These are phyloP conservation scores for Plasmodium gallinaceum DNA, from an alignment of 169 alveolate genomes.

Conservation along the genomic window DNA sequence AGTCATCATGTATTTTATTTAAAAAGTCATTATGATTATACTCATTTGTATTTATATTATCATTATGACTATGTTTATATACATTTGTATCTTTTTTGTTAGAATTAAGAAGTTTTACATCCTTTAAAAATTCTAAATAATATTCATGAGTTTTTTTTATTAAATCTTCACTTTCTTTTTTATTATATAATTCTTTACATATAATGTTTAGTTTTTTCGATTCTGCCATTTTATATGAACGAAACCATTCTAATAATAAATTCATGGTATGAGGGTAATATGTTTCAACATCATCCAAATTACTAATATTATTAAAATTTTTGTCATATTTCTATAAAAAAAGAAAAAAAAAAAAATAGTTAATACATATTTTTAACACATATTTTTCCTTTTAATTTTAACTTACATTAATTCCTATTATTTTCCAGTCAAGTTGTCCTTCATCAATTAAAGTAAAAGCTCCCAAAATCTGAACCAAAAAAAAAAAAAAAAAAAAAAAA, in stretches of 20 bases:
- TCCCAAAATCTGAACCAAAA: slow-evolving; percentile 13
- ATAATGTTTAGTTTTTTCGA: slow-evolving; percentile 50
- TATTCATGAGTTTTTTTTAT: slow-evolving; percentile 50
- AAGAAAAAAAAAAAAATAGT: not conserved
- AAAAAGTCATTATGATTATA: not conserved
- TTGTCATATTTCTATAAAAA: slow-evolving; percentile 38
- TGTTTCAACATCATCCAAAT: slow-evolving; percentile 44
- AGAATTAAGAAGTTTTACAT: not conserved
- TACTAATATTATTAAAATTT: slow-evolving; percentile 24
- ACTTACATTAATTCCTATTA: slow-evolving; percentile 56
- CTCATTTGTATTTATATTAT: slow-evolving; percentile 2
- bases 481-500: not conserved
- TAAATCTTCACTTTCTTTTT: slow-evolving; percentile 38
- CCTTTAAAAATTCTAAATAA: slow-evolving; percentile 42
- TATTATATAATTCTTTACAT: slow-evolving; percentile 36
- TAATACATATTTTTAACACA: not conserved
- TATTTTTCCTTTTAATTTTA: not conserved
- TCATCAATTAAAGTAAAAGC: slow-evolving; percentile 65
- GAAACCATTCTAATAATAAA: slow-evolving; percentile 62
- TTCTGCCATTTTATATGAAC: slow-evolving; percentile 75
- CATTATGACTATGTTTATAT: slow-evolving; percentile 8
- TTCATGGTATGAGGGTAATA: slow-evolving; percentile 61
- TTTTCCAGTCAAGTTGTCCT: slow-evolving; percentile 73
- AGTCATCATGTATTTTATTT: slow-evolving; percentile 10
- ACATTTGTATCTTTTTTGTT: slow-evolving; percentile 3